Percentiles rank a stretch among this genome's conserved stretches.
phyloP scores from a whole-genome alignment of 2,329 filamentous ascomycete species.

The Epicoccum sorghinum region DNA sequence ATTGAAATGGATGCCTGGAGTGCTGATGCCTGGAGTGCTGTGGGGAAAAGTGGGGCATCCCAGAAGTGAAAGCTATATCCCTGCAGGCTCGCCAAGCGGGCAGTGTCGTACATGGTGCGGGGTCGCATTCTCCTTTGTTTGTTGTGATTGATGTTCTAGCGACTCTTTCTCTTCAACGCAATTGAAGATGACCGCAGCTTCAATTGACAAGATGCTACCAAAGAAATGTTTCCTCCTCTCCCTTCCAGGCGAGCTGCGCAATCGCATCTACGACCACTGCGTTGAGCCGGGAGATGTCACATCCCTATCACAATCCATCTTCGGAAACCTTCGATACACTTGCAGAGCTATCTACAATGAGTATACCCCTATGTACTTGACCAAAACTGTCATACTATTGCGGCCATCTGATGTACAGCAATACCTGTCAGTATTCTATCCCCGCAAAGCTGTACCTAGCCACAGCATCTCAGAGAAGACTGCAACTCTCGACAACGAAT shows the following conservation, averaged over 20 bases:
- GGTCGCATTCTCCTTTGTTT: too few species aligned
- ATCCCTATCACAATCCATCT: background rate
- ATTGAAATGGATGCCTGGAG: slow-evolving; percentile 9
- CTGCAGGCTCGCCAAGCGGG: too few species aligned
- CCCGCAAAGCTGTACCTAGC: background rate
- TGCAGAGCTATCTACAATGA: background rate
- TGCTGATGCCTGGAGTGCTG: slow-evolving; percentile 1
- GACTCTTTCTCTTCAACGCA: background rate
- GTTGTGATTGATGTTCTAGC: too few species aligned
- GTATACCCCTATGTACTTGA: background rate
- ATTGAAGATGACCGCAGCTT: too few species aligned
- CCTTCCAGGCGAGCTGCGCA: slow-evolving; percentile 2
- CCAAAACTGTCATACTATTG: background rate
- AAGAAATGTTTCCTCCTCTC: background rate
- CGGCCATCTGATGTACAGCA: background rate
- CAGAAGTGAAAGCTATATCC: too few species aligned
- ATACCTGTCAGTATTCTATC: background rate
- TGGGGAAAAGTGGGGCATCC: background rate
- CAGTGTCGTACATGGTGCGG: too few species aligned
- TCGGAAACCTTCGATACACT: slow-evolving; percentile 1
- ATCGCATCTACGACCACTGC: slow-evolving; percentile 10
- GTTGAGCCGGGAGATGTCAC: background rate
- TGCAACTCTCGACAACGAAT: background rate
- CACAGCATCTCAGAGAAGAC: background rate
- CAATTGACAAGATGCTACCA: too few species aligned